Base-by-base conservation (phyloP, 306 rosid genomes). In the Cucurbita moschata region DNA sequence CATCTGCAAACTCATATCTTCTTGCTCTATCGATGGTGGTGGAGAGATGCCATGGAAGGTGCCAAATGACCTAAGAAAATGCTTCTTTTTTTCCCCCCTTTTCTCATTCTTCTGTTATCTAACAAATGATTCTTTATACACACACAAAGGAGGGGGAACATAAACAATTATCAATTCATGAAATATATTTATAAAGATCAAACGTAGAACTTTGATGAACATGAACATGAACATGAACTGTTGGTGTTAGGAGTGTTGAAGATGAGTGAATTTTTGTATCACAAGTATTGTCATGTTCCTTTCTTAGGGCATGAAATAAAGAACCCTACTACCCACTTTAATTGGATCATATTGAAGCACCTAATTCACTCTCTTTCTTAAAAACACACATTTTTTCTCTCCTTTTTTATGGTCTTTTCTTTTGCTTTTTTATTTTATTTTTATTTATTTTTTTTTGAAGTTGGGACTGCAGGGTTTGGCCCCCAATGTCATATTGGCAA, bases 11-110 rank as follows among this genome's bases (percentile, higher is more conserved):
- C 53, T 65, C 35, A 64, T 40, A 40, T 18, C 35, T 64, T 64
- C 16, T 67, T 67, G 73, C 56, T 67, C 73, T 44, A 67, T 67
- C 73, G 47, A 67, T 46, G 73, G 73, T 67, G 73, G 73, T 67
- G 73, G 55, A 67, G 56, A 67, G 53, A 67, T 67, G 40, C 51
- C 10, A 19, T 19, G 16, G 11, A 67, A 46, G 73, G 73, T 67
- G 73, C 0, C 37, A 21, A 19, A 44, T 67, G 73, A 67, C 73
- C 73, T 44, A 67, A 67, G 73, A 67, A 67, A 67, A 47, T 67
- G 19, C 73, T 2, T 42, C 7, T 13, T 12, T 15, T 46, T 46
- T 63, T 1, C 15, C 23, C 57, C 23, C 59, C 12, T 18, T 65
- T 5, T 65, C 15, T 65, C 37, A 10, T 65, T 65, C 71, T 42